Percentiles rank a stretch among this genome's conserved stretches.
Evolutionary conservation across 805 yeast species (phyloP).

Genomic region (Saccharomycopsis javanensis): DNA sequence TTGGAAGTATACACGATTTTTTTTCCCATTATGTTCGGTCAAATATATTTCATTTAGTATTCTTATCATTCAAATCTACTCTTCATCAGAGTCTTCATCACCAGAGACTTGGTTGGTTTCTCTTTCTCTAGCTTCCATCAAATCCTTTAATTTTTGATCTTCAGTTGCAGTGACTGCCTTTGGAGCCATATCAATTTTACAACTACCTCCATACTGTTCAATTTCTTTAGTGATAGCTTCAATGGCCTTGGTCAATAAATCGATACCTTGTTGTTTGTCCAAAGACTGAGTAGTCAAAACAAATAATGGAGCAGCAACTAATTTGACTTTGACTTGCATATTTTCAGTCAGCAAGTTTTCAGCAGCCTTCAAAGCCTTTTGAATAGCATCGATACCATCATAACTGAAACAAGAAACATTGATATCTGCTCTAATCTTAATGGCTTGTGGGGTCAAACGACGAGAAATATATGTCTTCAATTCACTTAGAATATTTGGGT

Average conservation of each 20-base stretch:
- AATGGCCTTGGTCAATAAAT: slow-evolving; percentile 68
- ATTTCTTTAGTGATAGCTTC: slow-evolving; percentile 64
- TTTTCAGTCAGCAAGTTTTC: slow-evolving; percentile 76
- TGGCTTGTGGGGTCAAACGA: slow-evolving; percentile 96
- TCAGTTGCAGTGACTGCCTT: slow-evolving; percentile 98
- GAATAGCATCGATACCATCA: slow-evolving; percentile 97
- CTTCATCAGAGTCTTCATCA: slow-evolving; percentile 46
- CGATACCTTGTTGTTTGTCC: slow-evolving; percentile 85
- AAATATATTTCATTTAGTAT: not conserved
- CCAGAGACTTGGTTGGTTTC: slow-evolving; percentile 80
- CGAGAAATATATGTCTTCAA: slow-evolving; percentile 79
- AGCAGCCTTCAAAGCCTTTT: slow-evolving; percentile 77
- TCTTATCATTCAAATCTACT: slow-evolving; percentile 9
- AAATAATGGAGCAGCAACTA: slow-evolving; percentile 96
- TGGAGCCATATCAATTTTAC: slow-evolving; percentile 95
- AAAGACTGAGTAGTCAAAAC: slow-evolving; percentile 88
- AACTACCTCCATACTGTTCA: slow-evolving; percentile 67
- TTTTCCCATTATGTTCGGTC: too few relatives aligned
- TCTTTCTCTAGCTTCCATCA: slow-evolving; percentile 85
- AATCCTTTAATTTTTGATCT: slow-evolving; percentile 94
- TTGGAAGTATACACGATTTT: too few relatives aligned
- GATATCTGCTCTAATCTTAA: slow-evolving; percentile 95
- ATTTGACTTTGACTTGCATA: slow-evolving; percentile 82
- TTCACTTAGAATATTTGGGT: slow-evolving; percentile 56
- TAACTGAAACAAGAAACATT: slow-evolving; percentile 96